Conservation (phyloP, 2,329 filamentous ascomycete species). For the Aspergillus terreus region DNA sequence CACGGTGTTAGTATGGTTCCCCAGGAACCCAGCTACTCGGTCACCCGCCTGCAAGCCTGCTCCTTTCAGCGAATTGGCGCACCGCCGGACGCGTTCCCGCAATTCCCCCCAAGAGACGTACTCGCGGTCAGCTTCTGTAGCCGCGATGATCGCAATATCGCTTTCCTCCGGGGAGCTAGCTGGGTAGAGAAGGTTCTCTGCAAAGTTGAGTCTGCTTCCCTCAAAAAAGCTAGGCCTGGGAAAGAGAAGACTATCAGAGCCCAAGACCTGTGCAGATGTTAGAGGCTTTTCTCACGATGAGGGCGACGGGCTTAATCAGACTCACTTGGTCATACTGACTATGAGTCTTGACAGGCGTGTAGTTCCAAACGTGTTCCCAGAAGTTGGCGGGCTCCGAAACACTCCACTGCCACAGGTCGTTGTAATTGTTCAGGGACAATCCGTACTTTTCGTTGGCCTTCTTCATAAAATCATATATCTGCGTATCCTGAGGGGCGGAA, state of each 20-base stretch:
- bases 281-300: constrained; percentile 1
- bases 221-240: constrained; percentile 84
- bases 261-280: constrained; percentile 57
- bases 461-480: constrained; percentile 69
- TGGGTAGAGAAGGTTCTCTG: constrained; percentile 89
- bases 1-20: constrained; percentile 82
- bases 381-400: constrained; percentile 70
- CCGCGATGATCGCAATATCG: constrained; percentile 70
- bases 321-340: constrained; percentile 47
- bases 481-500: constrained; percentile 61
- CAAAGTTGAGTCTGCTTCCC: constrained; percentile 80
- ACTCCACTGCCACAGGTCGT: constrained; percentile 81
- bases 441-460: constrained; percentile 65
- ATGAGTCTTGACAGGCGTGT: constrained; percentile 70
- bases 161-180: constrained; percentile 53
- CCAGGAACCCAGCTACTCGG: constrained; percentile 70
- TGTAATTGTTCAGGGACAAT: constrained; percentile 62
- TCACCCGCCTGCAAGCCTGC: constrained; percentile 61
- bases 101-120: constrained; percentile 74
- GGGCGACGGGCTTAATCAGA: background rate
- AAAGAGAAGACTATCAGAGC: constrained; percentile 67
- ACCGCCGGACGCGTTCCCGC: constrained; percentile 70
- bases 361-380: constrained; percentile 84
- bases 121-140: constrained; percentile 68
- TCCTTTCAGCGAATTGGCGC: constrained; percentile 66